Conservation (phyloP, 2,329 filamentous ascomycete genomes). For the Colletotrichum tabaci region DNA sequence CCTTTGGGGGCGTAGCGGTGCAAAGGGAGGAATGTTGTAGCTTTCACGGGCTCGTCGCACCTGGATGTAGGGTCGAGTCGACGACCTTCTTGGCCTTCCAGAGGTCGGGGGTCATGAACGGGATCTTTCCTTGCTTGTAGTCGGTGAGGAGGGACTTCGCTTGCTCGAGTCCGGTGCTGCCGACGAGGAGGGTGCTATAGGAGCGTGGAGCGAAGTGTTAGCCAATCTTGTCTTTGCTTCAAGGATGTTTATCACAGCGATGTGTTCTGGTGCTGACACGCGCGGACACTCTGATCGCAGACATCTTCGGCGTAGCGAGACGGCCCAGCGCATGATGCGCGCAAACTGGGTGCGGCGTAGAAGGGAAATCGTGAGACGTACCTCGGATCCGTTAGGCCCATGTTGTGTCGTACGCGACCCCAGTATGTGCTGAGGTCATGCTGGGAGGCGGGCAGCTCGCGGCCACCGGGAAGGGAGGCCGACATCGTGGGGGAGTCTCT, state of each 20-base stretch:
- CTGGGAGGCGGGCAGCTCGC: conserved; percentile 91
- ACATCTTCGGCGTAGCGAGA: background rate
- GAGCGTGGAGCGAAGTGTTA: conserved; percentile 3
- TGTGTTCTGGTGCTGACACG: background rate
- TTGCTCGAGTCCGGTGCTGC: conserved; percentile 82
- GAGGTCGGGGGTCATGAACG: conserved; percentile 88
- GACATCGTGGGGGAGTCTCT: conserved; percentile 64
- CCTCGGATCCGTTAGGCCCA: conserved; percentile 95
- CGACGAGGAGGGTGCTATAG: conserved; percentile 86
- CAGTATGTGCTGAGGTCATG: conserved; percentile 95
- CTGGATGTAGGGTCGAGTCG: conserved; percentile 95
- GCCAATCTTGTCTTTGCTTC: background rate
- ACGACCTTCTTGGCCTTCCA: conserved; percentile 98
- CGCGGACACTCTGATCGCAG: background rate
- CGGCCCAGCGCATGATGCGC: background rate
- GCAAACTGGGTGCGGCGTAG: no score
- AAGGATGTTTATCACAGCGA: no score
- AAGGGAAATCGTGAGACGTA: conserved; percentile 64
- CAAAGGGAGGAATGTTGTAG: background rate
- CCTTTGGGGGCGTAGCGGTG: background rate
- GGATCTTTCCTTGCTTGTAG: conserved; percentile 88
- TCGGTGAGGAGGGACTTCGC: conserved; percentile 85
- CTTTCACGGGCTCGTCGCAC: conserved; percentile 64
- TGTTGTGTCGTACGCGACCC: conserved; percentile 92
- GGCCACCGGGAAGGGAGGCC: conserved; percentile 74